Evolutionary conservation across 1,284 basidiomycete genomes (phyloP).

Genomic region (Irpex sp.): DNA sequence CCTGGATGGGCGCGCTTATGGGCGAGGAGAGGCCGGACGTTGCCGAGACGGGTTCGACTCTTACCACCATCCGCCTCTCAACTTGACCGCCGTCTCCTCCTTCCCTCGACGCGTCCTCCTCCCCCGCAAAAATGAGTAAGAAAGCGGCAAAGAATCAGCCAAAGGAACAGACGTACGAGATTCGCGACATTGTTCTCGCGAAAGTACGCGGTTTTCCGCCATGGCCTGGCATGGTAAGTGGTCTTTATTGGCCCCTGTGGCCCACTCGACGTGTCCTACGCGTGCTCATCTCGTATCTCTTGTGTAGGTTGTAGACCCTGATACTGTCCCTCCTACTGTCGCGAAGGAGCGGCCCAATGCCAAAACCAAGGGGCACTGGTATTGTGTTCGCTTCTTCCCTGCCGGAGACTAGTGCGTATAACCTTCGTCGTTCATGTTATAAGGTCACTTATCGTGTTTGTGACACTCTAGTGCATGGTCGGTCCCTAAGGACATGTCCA

Average conservation of each 20-base stretch:
- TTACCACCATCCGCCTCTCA: conserved; percentile 13
- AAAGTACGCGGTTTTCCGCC: conserved; percentile 93
- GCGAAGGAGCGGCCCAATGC: conserved; percentile 60
- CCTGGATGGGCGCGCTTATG: not conserved
- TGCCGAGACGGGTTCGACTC: conserved; percentile 16
- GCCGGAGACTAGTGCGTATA: conserved; percentile 83
- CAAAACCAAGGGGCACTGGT: conserved; percentile 57
- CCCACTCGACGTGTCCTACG: conserved; percentile 3
- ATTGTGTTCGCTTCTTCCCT: conserved; percentile 88
- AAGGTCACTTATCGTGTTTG: conserved; percentile 13
- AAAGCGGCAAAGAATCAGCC: conserved; percentile 47
- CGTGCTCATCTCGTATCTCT: not conserved
- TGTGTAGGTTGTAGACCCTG: conserved; percentile 72
- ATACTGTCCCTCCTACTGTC: conserved; percentile 56
- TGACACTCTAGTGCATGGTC: conserved; percentile 73
- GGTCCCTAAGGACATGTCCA: conserved; percentile 76
- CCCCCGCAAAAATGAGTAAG: conserved; percentile 48
- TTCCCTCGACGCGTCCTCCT: conserved; percentile 4
- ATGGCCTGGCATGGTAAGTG: conserved; percentile 86
- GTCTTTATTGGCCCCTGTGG: not conserved
- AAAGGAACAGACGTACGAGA: conserved; percentile 44
- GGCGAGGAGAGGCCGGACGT: conserved; percentile 6
- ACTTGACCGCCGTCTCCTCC: conserved; percentile 3
- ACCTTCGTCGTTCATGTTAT: conserved; percentile 9
- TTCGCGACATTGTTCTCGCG: conserved; percentile 84